Conservation (phyloP, 495 filamentous ascomycete genomes). For the Eremomyces bilateralis region DNA sequence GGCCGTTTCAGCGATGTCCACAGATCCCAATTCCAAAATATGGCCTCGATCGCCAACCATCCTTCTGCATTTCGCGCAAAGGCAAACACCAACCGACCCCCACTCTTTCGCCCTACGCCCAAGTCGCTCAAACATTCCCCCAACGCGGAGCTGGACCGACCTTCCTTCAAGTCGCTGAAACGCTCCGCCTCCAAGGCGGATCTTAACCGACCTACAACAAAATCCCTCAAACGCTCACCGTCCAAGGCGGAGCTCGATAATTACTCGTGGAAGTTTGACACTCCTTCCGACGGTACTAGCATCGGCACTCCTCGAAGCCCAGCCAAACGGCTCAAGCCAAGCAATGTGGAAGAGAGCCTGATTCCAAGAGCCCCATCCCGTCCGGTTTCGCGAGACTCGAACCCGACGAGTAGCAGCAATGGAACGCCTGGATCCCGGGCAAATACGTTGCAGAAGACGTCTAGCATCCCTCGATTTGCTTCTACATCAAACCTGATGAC, state of each 20-base stretch:
- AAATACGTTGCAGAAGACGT: slow-evolving; percentile 4
- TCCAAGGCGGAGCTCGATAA: slow-evolving; percentile 57
- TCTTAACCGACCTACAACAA: background rate
- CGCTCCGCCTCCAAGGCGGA: too few relatives aligned
- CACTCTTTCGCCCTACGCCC: too few relatives aligned
- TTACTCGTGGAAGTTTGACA: too few relatives aligned
- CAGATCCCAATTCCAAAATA: slow-evolving; percentile 78
- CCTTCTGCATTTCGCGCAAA: slow-evolving; percentile 53
- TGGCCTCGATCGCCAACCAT: slow-evolving; percentile 84
- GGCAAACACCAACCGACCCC: too few relatives aligned
- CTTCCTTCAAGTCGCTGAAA: too few relatives aligned
- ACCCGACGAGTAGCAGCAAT: too few relatives aligned
- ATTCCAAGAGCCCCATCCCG: too few relatives aligned
- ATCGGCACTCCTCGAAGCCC: slow-evolving; percentile 15
- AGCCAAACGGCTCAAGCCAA: slow-evolving; percentile 44
- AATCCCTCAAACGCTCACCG: slow-evolving; percentile 46
- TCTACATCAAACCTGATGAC: slow-evolving; percentile 35
- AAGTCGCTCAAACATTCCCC: too few relatives aligned
- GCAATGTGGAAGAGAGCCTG: too few relatives aligned
- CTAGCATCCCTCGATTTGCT: slow-evolving; percentile 21
- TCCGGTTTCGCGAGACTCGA: too few relatives aligned
- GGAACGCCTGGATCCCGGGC: slow-evolving; percentile 18
- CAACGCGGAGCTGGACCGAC: too few relatives aligned
- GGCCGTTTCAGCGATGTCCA: slow-evolving; percentile 63
- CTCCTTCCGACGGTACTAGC: slow-evolving; percentile 10